Evolutionary conservation across 78 protist genomes (phyloP), one percentile per base, ranked within the genome.

Genomic region (Polysphondylium violaceum): DNA sequence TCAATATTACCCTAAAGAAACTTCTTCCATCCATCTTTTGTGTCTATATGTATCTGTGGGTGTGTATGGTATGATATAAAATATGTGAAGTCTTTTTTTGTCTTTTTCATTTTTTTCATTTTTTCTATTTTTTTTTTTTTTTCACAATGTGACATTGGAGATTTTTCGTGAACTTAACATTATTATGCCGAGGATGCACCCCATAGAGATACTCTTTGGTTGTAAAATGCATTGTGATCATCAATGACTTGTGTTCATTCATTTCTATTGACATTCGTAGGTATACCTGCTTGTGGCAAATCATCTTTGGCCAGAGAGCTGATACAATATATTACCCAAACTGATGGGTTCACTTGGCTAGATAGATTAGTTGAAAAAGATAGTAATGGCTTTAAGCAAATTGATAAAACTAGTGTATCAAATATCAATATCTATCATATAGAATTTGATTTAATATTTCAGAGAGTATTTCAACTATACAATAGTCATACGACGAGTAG

Each of bases 21-120:
- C 76, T 69, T 43, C 64, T 29, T 25, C 64, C 36, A 50, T 72
- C 78, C 78, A 72, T 72, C 27, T 44, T 65, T n/a, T n/a, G n/a
- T n/a, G n/a, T n/a, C n/a, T n/a, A n/a, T n/a, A n/a, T n/a, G n/a
- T n/a, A n/a, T n/a, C n/a, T n/a, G n/a, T n/a, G n/a, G n/a, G n/a
- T n/a, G n/a, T n/a, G n/a, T n/a, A n/a, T n/a, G n/a, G n/a, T n/a
- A n/a, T n/a, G n/a, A n/a, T n/a, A n/a, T n/a, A n/a, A n/a, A n/a
- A n/a, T n/a, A n/a, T n/a, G n/a, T n/a, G n/a, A n/a, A n/a, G n/a
- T n/a, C n/a, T n/a, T n/a, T n/a, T n/a, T n/a, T n/a, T n/a, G n/a
- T n/a, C n/a, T n/a, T n/a, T n/a, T n/a, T n/a, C n/a, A n/a, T n/a
- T n/a, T n/a, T n/a, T n/a, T n/a, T n/a, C n/a, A n/a, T n/a, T n/a